These are phyloP conservation scores for Flaveria sonorensis DNA, from an alignment of 129 eudicot genomes.

Conservation along the genomic window DNA sequence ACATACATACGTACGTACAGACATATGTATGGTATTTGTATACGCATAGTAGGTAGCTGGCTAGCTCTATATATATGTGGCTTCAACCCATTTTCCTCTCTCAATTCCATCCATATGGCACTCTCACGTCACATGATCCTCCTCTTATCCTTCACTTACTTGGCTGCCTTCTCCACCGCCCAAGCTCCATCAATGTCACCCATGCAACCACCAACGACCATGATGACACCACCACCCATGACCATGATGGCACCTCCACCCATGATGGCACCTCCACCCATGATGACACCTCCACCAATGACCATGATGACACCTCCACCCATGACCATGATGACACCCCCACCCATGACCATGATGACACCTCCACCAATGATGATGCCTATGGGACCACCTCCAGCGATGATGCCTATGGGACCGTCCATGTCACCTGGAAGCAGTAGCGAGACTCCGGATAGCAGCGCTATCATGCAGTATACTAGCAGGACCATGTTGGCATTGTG, in stretches of 20 bases:
- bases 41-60: neutral
- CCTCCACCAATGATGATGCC: neutral
- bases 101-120: neutral
- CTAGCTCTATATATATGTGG: neutral
- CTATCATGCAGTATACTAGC: neutral
- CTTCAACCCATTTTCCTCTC: neutral
- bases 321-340: neutral
- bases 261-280: neutral
- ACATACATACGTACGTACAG: neutral
- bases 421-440: neutral
- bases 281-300: neutral
- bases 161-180: conserved; percentile 1
- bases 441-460: neutral
- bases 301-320: neutral
- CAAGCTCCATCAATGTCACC: conserved; percentile 5
- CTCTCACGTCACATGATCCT: neutral
- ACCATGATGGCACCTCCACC: neutral
- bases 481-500: neutral
- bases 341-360: neutral
- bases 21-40: neutral
- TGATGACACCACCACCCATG: neutral
- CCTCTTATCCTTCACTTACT: conserved; percentile 3
- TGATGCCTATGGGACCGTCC: neutral
- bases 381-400: neutral
- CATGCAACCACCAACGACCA: neutral